A percentile compares a stretch with the other conserved stretches of the same genome.
These are phyloP conservation scores for Populus pruinosa DNA, from an alignment of 345 rosid genomes.

Conservation along the genomic window DNA sequence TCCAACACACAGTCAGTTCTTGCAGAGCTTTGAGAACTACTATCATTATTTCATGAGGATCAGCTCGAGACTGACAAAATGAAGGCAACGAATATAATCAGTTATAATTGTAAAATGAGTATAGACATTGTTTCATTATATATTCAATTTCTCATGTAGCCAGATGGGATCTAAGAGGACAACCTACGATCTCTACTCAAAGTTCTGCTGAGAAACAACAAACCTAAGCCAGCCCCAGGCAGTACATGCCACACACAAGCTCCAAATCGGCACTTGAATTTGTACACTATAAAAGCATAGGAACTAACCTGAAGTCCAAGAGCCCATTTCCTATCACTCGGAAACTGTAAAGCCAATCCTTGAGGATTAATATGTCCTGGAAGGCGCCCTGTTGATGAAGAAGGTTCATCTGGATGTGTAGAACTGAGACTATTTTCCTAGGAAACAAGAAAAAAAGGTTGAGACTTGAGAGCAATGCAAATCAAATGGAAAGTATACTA, in stretches of 20 bases:
- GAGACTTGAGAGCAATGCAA: background rate
- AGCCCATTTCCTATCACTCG: constrained; percentile 78
- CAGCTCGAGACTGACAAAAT: constrained; percentile 66
- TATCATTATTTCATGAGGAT: constrained; percentile 84
- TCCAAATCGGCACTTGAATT: background rate
- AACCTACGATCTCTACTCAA: too few species aligned
- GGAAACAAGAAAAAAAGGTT: background rate
- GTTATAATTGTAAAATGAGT: background rate
- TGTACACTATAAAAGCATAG: background rate
- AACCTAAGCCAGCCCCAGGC: background rate
- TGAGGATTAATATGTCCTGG: constrained; percentile 77
- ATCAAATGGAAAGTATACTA: background rate
- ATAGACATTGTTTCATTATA: background rate
- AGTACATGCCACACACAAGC: background rate
- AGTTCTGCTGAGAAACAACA: background rate
- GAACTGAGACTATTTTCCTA: constrained; percentile 70
- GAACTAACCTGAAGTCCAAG: constrained; percentile 84
- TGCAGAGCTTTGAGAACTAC: constrained; percentile 80
- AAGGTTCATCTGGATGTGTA: constrained; percentile 55
- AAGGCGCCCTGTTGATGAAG: constrained; percentile 52
- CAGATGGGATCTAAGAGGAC: background rate
- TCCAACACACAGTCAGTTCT: constrained; percentile 86
- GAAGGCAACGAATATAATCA: constrained; percentile 12
- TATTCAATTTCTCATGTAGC: background rate
- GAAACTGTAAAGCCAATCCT: constrained; percentile 55